Conservation (phyloP, 129 eudicot genomes). For the Flaveria ramosissima region DNA sequence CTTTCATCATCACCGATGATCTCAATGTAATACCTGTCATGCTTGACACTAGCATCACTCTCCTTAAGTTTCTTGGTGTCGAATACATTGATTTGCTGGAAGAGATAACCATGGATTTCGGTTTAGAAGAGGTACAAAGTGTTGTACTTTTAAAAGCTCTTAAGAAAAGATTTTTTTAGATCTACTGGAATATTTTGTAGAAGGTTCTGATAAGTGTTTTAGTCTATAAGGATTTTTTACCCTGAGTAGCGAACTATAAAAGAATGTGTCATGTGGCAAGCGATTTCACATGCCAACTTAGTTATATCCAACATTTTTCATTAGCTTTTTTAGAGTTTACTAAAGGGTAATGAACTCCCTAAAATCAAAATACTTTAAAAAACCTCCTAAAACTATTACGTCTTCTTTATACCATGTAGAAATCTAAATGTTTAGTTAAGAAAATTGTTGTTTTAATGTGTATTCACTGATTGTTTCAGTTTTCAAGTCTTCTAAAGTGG, state of each 20-base stretch:
- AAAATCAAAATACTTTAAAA: no score
- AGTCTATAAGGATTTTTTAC: no score
- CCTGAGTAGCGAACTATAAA: no score
- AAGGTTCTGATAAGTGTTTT: no score
- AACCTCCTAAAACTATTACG: no score
- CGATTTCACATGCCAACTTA: no score
- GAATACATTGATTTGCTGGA: slow-evolving; percentile 34
- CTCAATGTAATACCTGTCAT: slow-evolving; percentile 33
- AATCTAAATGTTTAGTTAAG: neutral
- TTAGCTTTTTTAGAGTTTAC: no score
- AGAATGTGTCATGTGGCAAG: no score
- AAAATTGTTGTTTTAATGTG: neutral
- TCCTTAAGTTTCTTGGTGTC: slow-evolving; percentile 42
- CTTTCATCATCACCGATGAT: slow-evolving; percentile 37
- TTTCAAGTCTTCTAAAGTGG: slow-evolving; percentile 34
- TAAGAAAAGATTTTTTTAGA: neutral
- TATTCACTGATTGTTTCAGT: slow-evolving; percentile 24
- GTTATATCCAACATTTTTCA: no score
- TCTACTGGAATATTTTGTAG: no score
- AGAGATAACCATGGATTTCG: slow-evolving; percentile 18
- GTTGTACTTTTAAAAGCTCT: neutral
- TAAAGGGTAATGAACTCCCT: no score
- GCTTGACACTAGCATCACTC: slow-evolving; percentile 22
- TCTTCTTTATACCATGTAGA: no score
- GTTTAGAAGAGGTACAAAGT: slow-evolving; percentile 33